These are phyloP conservation scores for Gillenia trifoliata DNA, from an alignment of 306 rosid species.

Conservation along the genomic window DNA sequence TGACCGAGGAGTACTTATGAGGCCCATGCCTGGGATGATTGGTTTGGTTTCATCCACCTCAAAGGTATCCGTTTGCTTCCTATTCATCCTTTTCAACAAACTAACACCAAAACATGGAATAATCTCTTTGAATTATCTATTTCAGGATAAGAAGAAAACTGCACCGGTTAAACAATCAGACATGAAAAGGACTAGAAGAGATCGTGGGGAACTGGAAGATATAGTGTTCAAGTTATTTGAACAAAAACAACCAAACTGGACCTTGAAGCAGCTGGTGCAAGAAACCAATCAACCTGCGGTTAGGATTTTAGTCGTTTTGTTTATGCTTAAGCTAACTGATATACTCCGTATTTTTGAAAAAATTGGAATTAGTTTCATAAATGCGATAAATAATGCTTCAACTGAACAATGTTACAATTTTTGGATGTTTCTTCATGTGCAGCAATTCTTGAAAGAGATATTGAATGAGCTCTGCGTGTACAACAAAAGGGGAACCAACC, in stretches of 20 bases:
- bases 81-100: neutral
- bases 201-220: slow-evolving; percentile 94
- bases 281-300: slow-evolving; percentile 99
- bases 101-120: neutral
- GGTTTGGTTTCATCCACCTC: slow-evolving; percentile 77
- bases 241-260: slow-evolving; percentile 92
- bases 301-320: slow-evolving; percentile 21
- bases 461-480: slow-evolving; percentile 87
- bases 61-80: slow-evolving; percentile 53
- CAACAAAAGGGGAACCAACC: slow-evolving; percentile 97
- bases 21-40: slow-evolving; percentile 98
- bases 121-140: slow-evolving; percentile 13
- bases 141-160: slow-evolving; percentile 80
- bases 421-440: slow-evolving; percentile 30
- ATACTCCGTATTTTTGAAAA: neutral
- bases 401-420: neutral
- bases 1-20: slow-evolving; percentile 88
- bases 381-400: neutral
- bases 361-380: neutral
- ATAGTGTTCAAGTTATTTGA: slow-evolving; percentile 96
- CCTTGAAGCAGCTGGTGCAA: slow-evolving; percentile 95
- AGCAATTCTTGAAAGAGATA: slow-evolving; percentile 99
- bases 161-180: slow-evolving; percentile 85
- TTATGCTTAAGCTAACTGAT: neutral
- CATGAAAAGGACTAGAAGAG: slow-evolving; percentile 91